phyloP scores from a whole-genome alignment of 805 yeast genomes.

The Yarrowia deformans region DNA sequence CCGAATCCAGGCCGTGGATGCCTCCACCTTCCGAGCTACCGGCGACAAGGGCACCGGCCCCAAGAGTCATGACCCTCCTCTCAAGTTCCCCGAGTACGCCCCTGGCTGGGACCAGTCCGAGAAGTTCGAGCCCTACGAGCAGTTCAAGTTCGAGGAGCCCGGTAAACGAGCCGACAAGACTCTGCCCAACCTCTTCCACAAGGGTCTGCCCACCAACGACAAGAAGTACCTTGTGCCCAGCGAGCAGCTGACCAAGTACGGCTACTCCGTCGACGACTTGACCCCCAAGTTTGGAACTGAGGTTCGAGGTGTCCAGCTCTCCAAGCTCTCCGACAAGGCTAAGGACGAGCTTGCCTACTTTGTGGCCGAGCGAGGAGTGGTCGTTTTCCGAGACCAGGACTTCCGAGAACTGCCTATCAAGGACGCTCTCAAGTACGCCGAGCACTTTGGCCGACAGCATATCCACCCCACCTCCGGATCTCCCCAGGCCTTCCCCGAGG shows the following conservation, averaged over 20 bases:
- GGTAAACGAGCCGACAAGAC: slow-evolving; percentile 71
- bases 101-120: slow-evolving; percentile 74
- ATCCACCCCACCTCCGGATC: slow-evolving; percentile 79
- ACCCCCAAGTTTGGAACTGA: slow-evolving; percentile 78
- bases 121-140: slow-evolving; percentile 59
- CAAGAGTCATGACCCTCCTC: slow-evolving; percentile 31
- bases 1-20: slow-evolving; percentile 41
- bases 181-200: slow-evolving; percentile 58
- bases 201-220: slow-evolving; percentile 45
- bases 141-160: slow-evolving; percentile 67
- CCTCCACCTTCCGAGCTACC: slow-evolving; percentile 41
- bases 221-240: slow-evolving; percentile 21
- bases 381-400: slow-evolving; percentile 74
- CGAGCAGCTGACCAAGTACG: slow-evolving; percentile 44
- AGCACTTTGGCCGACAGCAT: slow-evolving; percentile 73
- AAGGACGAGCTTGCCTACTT: slow-evolving; percentile 73
- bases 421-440: slow-evolving; percentile 58
- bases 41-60: slow-evolving; percentile 20
- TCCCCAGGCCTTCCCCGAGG: slow-evolving; percentile 63
- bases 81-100: slow-evolving; percentile 62
- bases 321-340: slow-evolving; percentile 59
- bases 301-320: slow-evolving; percentile 67
- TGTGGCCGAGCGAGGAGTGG: slow-evolving; percentile 77
- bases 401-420: slow-evolving; percentile 55
- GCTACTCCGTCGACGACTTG: slow-evolving; percentile 51